These are phyloP conservation scores for Cystobasidium ongulense DNA, from an alignment of 768 basidiomycete species.

Conservation along the genomic window DNA sequence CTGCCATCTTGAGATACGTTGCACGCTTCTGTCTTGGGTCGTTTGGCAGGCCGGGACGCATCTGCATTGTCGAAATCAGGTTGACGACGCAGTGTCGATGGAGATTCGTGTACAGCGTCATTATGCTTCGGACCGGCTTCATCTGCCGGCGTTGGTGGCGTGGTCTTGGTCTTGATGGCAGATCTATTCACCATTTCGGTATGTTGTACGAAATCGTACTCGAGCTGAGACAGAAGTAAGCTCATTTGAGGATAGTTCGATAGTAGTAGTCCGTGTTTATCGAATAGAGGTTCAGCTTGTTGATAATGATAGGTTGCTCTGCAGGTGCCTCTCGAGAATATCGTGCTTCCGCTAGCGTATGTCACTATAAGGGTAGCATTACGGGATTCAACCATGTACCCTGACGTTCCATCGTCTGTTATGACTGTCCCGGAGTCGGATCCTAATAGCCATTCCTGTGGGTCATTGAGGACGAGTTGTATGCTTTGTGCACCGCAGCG, in stretches of 20 bases:
- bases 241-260: not conserved
- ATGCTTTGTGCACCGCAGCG: not conserved
- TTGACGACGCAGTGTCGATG: not conserved
- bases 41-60: not conserved
- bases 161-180: not conserved
- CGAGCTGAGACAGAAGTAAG: not conserved
- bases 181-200: conserved; percentile 1
- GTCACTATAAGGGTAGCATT: not conserved
- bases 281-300: not conserved
- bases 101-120: not conserved
- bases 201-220: not conserved
- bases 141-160: not conserved
- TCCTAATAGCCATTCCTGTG: not conserved
- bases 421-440: not conserved
- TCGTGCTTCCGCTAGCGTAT: not conserved
- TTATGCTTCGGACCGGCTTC: not conserved
- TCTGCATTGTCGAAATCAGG: not conserved
- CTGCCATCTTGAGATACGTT: not conserved
- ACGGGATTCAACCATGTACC: not conserved
- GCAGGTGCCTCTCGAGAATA: not conserved
- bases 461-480: not conserved
- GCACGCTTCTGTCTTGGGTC: not conserved
- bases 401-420: not conserved
- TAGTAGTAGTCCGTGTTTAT: not conserved
- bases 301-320: not conserved